These are phyloP conservation scores for Eucalyptus cloeziana DNA, from an alignment of 345 rosid genomes.

Conservation along the genomic window DNA sequence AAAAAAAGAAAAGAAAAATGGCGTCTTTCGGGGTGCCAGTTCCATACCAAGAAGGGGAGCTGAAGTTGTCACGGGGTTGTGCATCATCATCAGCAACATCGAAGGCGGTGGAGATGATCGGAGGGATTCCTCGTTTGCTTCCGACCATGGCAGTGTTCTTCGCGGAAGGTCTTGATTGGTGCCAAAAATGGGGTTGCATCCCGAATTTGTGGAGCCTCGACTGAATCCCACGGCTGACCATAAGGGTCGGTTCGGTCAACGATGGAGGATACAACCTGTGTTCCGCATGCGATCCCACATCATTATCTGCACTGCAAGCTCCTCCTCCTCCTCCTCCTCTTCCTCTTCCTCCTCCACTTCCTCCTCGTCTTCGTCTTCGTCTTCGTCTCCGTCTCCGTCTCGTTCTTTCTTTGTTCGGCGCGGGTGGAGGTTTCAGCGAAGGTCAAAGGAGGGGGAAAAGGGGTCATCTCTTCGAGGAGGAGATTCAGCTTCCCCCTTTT, in stretches of 20 bases:
- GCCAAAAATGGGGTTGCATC: background rate
- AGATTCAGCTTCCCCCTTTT: constrained; percentile 73
- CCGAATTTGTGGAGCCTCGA: background rate
- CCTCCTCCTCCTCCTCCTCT: no score
- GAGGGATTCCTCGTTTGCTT: background rate
- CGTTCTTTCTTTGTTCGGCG: background rate
- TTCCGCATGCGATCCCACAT: background rate
- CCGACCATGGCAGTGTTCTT: background rate
- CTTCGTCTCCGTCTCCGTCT: background rate
- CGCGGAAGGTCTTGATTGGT: no score
- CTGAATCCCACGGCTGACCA: background rate
- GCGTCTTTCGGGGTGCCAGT: background rate
- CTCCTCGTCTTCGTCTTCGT: background rate
- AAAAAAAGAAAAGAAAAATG: no score
- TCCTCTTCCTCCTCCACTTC: no score
- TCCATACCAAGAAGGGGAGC: background rate
- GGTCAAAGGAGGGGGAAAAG: constrained; percentile 72
- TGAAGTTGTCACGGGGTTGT: background rate
- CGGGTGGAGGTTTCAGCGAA: background rate
- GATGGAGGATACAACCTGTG: background rate
- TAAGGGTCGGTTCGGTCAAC: background rate
- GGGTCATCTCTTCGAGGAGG: constrained; percentile 94
- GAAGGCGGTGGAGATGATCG: background rate
- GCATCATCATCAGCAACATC: background rate
- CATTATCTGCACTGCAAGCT: background rate